phyloP scores from a whole-genome alignment of 163 green algal genomes.

The Scenedesmus sp. region DNA sequence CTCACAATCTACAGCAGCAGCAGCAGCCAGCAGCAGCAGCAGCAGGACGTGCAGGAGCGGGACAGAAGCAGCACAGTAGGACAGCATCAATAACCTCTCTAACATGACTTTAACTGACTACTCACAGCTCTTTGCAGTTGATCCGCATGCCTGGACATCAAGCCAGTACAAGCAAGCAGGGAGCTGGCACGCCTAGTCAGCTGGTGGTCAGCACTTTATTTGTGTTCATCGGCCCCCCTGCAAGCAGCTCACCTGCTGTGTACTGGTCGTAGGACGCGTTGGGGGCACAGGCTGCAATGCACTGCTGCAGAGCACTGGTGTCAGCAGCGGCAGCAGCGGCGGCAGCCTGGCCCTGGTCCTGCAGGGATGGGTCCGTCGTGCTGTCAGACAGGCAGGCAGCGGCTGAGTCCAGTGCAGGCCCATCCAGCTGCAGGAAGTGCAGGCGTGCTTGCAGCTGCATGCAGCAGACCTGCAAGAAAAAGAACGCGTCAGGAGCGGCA shows the following conservation, averaged over 20 bases:
- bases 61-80: background rate
- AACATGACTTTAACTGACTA: no score
- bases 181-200: no score
- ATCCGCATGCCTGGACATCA: no score
- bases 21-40: background rate
- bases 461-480: background rate
- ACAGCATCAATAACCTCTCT: background rate
- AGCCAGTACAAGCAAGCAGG: no score
- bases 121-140: no score
- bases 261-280: slow-evolving; percentile 13
- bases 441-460: background rate
- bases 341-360: background rate
- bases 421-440: slow-evolving; percentile 42
- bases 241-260: slow-evolving; percentile 1
- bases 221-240: background rate
- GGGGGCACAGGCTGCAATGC: background rate
- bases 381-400: background rate
- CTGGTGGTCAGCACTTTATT: no score
- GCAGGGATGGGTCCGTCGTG: background rate
- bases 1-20: slow-evolving; percentile 29
- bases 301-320: background rate
- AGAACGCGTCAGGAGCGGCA: background rate
- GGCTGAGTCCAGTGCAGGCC: background rate
- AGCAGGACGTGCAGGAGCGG: background rate
- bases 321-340: slow-evolving; percentile 1